Percentiles rank a stretch among this genome's conserved stretches.
Conservation (phyloP, 345 rosid genomes). For the Alliaria petiolata region DNA sequence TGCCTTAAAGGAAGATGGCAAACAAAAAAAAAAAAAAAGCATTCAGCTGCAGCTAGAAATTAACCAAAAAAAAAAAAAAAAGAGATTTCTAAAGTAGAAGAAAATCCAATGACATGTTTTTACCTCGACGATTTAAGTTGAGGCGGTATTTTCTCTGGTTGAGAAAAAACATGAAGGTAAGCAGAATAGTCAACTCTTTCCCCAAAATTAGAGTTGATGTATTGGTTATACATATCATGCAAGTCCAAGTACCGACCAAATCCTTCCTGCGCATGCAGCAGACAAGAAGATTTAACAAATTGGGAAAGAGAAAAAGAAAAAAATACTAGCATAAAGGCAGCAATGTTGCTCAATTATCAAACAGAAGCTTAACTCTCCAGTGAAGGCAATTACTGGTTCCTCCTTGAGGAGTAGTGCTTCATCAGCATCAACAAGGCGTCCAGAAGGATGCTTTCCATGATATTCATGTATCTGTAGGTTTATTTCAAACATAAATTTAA, state of each 20-base stretch:
- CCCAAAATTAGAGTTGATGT: conserved; percentile 82
- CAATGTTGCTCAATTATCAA: background rate
- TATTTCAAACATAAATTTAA: no score
- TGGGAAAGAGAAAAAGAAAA: no score
- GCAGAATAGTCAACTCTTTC: conserved; percentile 79
- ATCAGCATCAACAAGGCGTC: conserved; percentile 62
- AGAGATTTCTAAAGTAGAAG: background rate
- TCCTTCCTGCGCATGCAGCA: no score
- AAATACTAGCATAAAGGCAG: background rate
- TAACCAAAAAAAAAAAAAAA: background rate
- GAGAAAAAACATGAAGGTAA: conserved; percentile 74
- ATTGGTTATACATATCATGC: conserved; percentile 85
- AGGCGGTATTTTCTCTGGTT: conserved; percentile 50
- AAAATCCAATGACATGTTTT: background rate
- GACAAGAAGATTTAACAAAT: no score
- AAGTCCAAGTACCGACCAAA: conserved; percentile 76
- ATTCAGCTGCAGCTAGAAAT: conserved; percentile 21
- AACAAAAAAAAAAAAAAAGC: background rate
- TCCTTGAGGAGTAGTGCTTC: conserved; percentile 66
- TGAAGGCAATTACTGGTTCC: conserved; percentile 77
- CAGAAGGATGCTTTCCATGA: conserved; percentile 72
- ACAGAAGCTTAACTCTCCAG: conserved; percentile 68
- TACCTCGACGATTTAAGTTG: conserved; percentile 72
- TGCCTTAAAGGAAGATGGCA: conserved; percentile 47
- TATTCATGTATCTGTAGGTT: conserved; percentile 42